Base-by-base conservation (phyloP, 192 early-diverging fungal genomes). In the Phlyctochytrium bullatum region DNA sequence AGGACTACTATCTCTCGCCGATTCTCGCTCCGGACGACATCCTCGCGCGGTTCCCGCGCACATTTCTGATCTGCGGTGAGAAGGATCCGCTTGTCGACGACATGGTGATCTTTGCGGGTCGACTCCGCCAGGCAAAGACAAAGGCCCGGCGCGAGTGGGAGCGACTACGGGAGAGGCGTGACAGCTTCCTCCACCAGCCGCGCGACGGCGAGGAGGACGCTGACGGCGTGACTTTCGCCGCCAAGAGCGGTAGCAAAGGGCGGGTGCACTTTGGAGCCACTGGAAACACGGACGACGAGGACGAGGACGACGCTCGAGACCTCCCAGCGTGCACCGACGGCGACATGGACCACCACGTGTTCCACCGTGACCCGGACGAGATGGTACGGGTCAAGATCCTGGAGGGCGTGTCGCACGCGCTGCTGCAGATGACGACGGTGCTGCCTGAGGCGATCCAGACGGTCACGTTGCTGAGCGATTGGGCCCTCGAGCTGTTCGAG, bases 81-180 rank as follows among this genome's bases (percentile, higher is more conserved):
- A 96, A 95, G 69, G 96, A 98, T 72, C 96, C 96, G 1, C 85
- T 98, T 40, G 92, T 98, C 2, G 96, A 98, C 76, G 96, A 98
- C 76, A 94, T 95, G 1, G 89, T 97, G 24, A 76, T 98, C 20
- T 90, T 97, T 76, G 92, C 92, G 4, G 91, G 87, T 6, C 88
- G 92, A 14, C 76, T 98, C 23, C 87, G 94, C 34, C 83, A 87
- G 28, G 93, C 94, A 53, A 97, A 96, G 73, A 73, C 81, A 27
- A 78, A 74, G 61, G 83, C 78, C 6, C 71, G 61, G 12, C 47
- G 70, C 3, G 78, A 89, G 65, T 79, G 76, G 76, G 72, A 77
- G 16, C 73, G 78, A 25, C 68, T 84, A 59, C 61, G 70, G 20
- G 63, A 56, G 12, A 23, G 27, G 24, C 36, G 58, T 29, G 71